Evolutionary conservation across 352 stramenopile genomes (phyloP).

Genomic region (Blastocystis sp.): DNA sequence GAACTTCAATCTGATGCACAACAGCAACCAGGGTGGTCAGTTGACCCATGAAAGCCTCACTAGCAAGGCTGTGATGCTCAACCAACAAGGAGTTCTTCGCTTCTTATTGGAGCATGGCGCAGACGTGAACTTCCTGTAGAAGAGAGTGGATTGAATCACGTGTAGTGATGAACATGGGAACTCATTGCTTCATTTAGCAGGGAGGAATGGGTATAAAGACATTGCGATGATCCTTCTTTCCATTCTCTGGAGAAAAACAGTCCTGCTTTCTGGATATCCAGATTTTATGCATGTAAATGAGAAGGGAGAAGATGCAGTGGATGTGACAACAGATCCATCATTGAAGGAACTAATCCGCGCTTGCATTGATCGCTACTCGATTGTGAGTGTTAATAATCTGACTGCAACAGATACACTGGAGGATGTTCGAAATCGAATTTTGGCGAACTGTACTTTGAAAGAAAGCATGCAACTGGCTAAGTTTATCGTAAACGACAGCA

Average conservation of each 20-base stretch:
- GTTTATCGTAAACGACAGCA: conserved; percentile 53
- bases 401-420: not conserved
- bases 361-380: conserved; percentile 51
- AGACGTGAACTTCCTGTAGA: conserved; percentile 45
- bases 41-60: not conserved
- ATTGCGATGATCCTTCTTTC: conserved; percentile 55
- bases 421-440: conserved; percentile 17
- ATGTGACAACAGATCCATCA: conserved; percentile 25
- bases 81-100: not conserved
- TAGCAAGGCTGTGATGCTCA: not conserved
- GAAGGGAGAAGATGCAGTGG: conserved; percentile 34
- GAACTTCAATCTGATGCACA: conserved; percentile 16
- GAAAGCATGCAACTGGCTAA: conserved; percentile 47
- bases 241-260: conserved; percentile 20
- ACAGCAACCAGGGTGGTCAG: not conserved
- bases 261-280: conserved; percentile 50
- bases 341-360: conserved; percentile 25
- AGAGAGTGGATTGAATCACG: not conserved
- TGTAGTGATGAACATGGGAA: not conserved
- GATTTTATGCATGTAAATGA: conserved; percentile 56
- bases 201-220: not conserved
- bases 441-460: conserved; percentile 27
- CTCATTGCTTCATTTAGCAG: conserved; percentile 38
- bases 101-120: conserved; percentile 47
- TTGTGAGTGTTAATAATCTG: conserved; percentile 52